Evolutionary conservation across 345 rosid genomes (phyloP).

Genomic region (Hirschfeldia incana): DNA sequence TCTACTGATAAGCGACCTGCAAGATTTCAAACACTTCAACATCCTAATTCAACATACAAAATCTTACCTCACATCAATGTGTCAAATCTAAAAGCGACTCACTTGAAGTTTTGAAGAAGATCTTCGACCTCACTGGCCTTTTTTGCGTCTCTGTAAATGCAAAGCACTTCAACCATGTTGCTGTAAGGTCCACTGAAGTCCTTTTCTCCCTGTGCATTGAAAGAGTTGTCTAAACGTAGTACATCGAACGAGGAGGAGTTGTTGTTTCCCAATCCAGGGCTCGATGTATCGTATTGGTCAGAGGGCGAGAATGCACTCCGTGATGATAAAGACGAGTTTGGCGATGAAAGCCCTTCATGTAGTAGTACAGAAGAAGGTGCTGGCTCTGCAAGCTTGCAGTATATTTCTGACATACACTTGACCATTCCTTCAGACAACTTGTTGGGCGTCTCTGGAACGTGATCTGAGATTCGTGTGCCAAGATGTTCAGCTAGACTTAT

Average conservation of each 20-base stretch:
- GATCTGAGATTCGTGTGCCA: constrained; percentile 86
- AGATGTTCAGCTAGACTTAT: constrained; percentile 96
- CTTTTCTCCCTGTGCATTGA: constrained; percentile 80
- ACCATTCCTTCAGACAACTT: constrained; percentile 95
- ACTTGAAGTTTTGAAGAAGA: constrained; percentile 87
- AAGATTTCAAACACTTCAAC: constrained; percentile 16
- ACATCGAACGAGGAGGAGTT: constrained; percentile 74
- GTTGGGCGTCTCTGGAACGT: constrained; percentile 86
- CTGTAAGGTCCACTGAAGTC: constrained; percentile 95
- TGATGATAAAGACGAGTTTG: constrained; percentile 76
- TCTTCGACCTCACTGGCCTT: constrained; percentile 76
- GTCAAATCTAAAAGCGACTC: constrained; percentile 18
- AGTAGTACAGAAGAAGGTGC: constrained; percentile 57
- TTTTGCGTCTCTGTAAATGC: constrained; percentile 75
- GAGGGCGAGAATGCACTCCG: constrained; percentile 67
- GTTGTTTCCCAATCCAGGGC: constrained; percentile 80
- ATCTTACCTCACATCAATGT: background rate
- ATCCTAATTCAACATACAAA: background rate
- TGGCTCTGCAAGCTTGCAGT: constrained; percentile 90
- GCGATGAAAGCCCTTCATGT: constrained; percentile 67
- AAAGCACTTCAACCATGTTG: constrained; percentile 82
- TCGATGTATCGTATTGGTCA: constrained; percentile 73
- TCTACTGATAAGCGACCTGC: constrained; percentile 76
- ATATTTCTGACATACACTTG: constrained; percentile 86
- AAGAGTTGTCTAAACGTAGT: constrained; percentile 73